Base-by-base conservation (phyloP, 371 early-diverging fungal genomes). In the Mucor circinelloides region DNA sequence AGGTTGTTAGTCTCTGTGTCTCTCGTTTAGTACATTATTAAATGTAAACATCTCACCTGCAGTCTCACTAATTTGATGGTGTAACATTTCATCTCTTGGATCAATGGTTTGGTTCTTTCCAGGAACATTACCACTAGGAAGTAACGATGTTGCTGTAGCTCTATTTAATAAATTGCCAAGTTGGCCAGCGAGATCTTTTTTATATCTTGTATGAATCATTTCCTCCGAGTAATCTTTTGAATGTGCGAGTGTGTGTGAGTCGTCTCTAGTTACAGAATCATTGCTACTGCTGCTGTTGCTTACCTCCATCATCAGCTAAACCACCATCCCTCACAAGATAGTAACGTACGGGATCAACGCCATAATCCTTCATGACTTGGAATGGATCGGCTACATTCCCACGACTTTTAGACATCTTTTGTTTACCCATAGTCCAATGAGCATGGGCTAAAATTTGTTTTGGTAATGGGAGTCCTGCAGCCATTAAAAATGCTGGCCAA, bases 401-500 rank as follows among this genome's bases (percentile, higher is more conserved):
- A 52, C 78, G 71, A 70, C 92, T 91, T 73, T 98, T 98, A 40
- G 96, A 95, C 97, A 98, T 98, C 70, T 98, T 98, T 63, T 87
- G 84, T 56, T 87, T 85, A 27, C 83, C 82, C 84, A 91, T 89
- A 0, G 96, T 94, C 97, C 97, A 97, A 75, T 98, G 98, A 19
- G 94, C 94, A 66, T 98, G 98, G 1, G 94, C 92, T 30, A 97
- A 67, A 62, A 98, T 93, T 36, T 85, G 85, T 38, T 83, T 77
- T 1, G 98, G 97, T 21, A 91, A 77, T 0, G 90, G 90, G 28
- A 97, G 74, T 0, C 81, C 88, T 6, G 94, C 93, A 0, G 97
- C 97, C 87, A 97, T 87, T 59, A 97, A 74, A 67, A 98, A 93
- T 0, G 97, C 97, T 0, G 97, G 97, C 96, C 97, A 97, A 71